Evolutionary conservation across 257 asterid genomes (phyloP).

Genomic region (Gynochthodes officinalis): DNA sequence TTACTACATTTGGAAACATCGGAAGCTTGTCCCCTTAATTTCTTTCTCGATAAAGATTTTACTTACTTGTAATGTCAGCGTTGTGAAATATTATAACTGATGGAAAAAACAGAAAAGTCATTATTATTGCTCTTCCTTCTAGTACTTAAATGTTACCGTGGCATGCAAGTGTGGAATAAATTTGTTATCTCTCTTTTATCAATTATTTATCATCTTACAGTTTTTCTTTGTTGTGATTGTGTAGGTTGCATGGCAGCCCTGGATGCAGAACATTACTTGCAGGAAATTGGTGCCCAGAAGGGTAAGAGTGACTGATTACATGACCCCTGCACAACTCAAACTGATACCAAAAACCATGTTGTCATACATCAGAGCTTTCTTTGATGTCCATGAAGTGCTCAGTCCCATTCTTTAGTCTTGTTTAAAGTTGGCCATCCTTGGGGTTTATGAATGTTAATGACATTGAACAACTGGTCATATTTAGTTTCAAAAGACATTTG

Average conservation of each 20-base stretch:
- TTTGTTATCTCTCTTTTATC: neutral
- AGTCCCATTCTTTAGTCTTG: neutral
- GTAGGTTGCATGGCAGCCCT: constrained; percentile 98
- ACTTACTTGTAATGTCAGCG: neutral
- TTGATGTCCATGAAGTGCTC: neutral
- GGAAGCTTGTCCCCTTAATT: neutral
- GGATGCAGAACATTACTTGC: constrained; percentile 96
- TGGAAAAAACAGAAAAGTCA: neutral
- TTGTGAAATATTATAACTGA: too few relatives aligned
- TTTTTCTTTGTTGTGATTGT: constrained; percentile 7
- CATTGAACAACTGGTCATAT: neutral
- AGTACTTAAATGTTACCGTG: too few relatives aligned
- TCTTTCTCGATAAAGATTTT: neutral
- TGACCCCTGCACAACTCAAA: constrained; percentile 25
- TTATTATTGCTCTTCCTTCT: neutral
- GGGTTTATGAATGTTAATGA: neutral
- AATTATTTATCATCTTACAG: neutral
- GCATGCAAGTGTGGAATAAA: neutral
- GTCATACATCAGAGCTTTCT: neutral
- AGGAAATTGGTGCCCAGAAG: constrained; percentile 78
- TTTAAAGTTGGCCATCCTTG: neutral
- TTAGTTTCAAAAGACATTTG: neutral
- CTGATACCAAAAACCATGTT: constrained; percentile 13
- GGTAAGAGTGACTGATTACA: constrained; percentile 84
- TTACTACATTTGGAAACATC: neutral